Evolutionary conservation across 371 early-diverging fungal genomes (phyloP).

Genomic region (Apophysomyces ossiformis): DNA sequence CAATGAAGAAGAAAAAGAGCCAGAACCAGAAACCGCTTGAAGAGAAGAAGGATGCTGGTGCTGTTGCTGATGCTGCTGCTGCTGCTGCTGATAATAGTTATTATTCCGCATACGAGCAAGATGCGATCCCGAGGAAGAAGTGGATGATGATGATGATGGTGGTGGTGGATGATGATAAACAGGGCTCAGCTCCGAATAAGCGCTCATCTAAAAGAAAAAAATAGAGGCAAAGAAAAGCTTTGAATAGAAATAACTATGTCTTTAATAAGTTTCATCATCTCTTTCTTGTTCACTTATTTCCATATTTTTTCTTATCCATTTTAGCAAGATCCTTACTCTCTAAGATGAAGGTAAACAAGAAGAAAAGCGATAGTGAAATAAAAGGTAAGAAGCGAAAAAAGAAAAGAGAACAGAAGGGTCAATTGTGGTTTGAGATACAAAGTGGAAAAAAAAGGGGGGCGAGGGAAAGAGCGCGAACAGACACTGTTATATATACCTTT

Average conservation of each 20-base stretch:
- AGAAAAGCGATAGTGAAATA: neutral
- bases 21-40: no score
- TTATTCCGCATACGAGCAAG: neutral
- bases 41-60: neutral
- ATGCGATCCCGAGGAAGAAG: neutral
- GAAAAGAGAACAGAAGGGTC: neutral
- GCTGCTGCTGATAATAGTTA: no score
- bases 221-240: no score
- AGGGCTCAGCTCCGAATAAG: constrained; percentile 21
- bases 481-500: neutral
- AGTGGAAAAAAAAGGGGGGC: neutral
- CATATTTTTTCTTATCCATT: neutral
- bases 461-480: neutral
- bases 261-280: no score
- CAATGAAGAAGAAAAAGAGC: no score
- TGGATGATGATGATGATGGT: no score
- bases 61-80: no score
- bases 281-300: no score
- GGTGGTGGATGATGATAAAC: constrained; percentile 9
- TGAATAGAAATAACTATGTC: no score
- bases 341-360: neutral
- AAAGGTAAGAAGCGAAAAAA: neutral
- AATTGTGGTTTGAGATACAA: neutral
- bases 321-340: constrained; percentile 1
- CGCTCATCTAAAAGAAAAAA: constrained; percentile 14